Evolutionary conservation across 1,284 basidiomycete genomes (phyloP).

Genomic region (Paramarasmius palmivorus): DNA sequence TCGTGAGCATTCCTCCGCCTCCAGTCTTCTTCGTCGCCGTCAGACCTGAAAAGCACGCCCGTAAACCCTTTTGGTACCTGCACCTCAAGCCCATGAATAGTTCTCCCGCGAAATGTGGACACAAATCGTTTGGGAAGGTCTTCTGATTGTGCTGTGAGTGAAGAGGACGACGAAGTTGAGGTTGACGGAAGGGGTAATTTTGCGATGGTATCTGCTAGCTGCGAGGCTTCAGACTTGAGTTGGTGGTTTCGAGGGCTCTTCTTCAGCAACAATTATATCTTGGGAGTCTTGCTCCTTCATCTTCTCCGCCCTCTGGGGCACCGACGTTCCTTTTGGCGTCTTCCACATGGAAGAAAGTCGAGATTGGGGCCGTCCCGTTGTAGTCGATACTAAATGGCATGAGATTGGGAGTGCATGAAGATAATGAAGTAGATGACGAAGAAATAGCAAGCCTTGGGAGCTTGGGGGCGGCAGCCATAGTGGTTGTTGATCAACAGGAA

Average conservation of each 20-base stretch:
- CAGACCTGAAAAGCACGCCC: constrained; percentile 56
- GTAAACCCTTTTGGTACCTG: constrained; percentile 64
- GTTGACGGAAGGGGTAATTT: constrained; percentile 5
- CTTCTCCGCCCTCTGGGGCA: constrained; percentile 22
- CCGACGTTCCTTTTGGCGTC: constrained; percentile 38
- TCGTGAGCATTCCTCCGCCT: constrained; percentile 18
- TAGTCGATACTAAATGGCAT: constrained; percentile 81
- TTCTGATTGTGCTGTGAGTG: constrained; percentile 23
- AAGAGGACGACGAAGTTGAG: constrained; percentile 3
- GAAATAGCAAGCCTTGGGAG: background rate
- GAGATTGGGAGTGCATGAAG: constrained; percentile 53
- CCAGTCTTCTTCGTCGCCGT: constrained; percentile 20
- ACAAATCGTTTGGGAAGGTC: constrained; percentile 37
- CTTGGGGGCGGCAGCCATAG: background rate
- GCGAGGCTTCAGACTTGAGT: background rate
- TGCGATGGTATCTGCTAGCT: constrained; percentile 1
- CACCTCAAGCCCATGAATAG: constrained; percentile 64
- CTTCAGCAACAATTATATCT: background rate
- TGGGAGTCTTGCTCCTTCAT: background rate
- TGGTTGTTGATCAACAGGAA: background rate
- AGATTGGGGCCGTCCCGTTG: constrained; percentile 68
- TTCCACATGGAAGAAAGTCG: constrained; percentile 66
- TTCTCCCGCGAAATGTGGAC: constrained; percentile 72
- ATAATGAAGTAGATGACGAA: constrained; percentile 21
- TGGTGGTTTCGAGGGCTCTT: background rate